phyloP scores from a whole-genome alignment of 345 rosid genomes.

The Eucalyptus marginata region DNA sequence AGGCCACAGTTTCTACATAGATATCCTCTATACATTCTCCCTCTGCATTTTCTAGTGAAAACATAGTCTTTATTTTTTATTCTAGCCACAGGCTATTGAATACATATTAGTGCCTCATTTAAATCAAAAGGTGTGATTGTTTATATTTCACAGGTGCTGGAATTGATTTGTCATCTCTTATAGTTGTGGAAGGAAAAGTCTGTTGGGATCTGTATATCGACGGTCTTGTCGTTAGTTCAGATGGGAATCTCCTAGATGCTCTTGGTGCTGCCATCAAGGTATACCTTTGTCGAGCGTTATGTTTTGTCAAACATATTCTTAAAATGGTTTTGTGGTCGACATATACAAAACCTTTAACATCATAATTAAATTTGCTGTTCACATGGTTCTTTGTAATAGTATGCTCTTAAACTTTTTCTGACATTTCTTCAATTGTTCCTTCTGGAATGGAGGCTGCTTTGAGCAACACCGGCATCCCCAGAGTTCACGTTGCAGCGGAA shows the following conservation, averaged over 20 bases:
- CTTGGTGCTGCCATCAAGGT: constrained; percentile 93
- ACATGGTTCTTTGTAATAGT: neutral
- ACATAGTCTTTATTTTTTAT: neutral
- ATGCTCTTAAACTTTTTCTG: neutral
- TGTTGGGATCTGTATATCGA: constrained; percentile 97
- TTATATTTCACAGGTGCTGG: constrained; percentile 54
- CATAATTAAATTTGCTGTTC: neutral
- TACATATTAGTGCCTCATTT: neutral
- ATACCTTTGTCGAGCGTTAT: neutral
- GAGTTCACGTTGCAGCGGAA: constrained; percentile 51
- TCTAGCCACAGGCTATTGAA: neutral
- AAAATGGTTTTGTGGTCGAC: neutral
- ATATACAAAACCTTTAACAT: neutral
- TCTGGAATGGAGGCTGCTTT: constrained; percentile 62
- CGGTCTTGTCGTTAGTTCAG: constrained; percentile 77
- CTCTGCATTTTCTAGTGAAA: neutral
- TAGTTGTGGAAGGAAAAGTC: constrained; percentile 70
- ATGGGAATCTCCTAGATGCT: constrained; percentile 78
- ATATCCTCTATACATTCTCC: neutral
- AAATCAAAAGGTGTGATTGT: neutral
- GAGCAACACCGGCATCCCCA: constrained; percentile 84
- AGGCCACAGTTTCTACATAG: neutral
- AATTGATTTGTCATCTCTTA: constrained; percentile 60
- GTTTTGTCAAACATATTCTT: neutral
- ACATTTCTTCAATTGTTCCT: neutral